Evolutionary conservation across 2,329 filamentous ascomycete species (phyloP).

Genomic region (Penicillium sp.): DNA sequence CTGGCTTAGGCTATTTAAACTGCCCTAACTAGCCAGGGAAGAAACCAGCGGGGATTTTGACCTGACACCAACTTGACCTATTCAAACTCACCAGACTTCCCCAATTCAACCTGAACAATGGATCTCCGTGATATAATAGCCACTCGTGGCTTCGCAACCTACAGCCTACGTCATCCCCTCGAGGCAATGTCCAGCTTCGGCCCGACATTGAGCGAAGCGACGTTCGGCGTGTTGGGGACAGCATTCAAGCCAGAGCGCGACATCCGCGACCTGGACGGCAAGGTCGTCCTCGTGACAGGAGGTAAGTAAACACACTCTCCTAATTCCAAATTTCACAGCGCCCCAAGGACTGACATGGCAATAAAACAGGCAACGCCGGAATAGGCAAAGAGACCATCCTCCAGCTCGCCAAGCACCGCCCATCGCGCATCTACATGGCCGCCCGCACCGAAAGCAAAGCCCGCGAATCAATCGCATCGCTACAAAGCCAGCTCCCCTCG

Average conservation of each 20-base stretch:
- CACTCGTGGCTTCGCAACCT: slow-evolving; percentile 17
- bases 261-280: slow-evolving; percentile 47
- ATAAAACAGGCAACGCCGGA: slow-evolving; percentile 43
- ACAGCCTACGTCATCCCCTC: slow-evolving; percentile 29
- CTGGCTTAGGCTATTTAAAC: background rate
- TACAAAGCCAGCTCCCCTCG: slow-evolving; percentile 33
- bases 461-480: slow-evolving; percentile 44
- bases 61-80: background rate
- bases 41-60: background rate
- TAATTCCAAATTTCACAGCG: too few species aligned
- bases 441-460: slow-evolving; percentile 47
- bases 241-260: slow-evolving; percentile 45
- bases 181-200: slow-evolving; percentile 33
- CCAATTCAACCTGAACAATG: slow-evolving; percentile 8
- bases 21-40: background rate
- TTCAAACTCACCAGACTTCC: background rate
- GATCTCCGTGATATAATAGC: slow-evolving; percentile 16
- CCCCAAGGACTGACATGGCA: background rate
- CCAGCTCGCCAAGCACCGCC: slow-evolving; percentile 50
- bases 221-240: slow-evolving; percentile 32
- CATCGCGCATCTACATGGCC: slow-evolving; percentile 54
- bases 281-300: slow-evolving; percentile 52
- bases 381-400: slow-evolving; percentile 48
- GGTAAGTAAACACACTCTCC: too few species aligned
- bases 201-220: slow-evolving; percentile 37